Percentiles rank a stretch among this genome's conserved stretches.
Evolutionary conservation across 2,329 filamentous ascomycete species (phyloP).

Genomic region (Fusarium anthophilum): DNA sequence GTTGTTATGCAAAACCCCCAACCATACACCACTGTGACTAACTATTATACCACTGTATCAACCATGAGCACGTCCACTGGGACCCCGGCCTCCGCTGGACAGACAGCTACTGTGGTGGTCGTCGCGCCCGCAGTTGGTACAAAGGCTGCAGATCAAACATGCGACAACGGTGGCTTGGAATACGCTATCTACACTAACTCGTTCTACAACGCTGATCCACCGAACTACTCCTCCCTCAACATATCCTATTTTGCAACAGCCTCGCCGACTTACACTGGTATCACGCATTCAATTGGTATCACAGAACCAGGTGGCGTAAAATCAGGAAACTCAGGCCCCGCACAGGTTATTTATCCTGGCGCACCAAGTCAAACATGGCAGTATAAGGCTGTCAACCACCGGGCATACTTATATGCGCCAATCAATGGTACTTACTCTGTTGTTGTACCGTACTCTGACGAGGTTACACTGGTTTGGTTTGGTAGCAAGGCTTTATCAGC

Average conservation of each 20-base stretch:
- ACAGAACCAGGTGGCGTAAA: background rate
- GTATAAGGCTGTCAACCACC: background rate
- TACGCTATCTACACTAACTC: background rate
- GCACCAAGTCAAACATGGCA: slow-evolving; percentile 2
- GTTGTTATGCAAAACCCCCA: background rate
- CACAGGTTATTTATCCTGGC: background rate
- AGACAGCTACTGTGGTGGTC: background rate
- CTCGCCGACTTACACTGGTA: background rate
- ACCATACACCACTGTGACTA: background rate
- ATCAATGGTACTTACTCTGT: background rate
- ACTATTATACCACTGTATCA: background rate
- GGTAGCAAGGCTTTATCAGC: background rate
- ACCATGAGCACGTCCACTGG: background rate
- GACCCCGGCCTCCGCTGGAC: background rate
- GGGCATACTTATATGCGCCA: background rate
- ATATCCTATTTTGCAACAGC: background rate
- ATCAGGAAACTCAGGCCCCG: background rate
- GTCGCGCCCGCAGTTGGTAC: background rate
- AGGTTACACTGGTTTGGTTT: background rate
- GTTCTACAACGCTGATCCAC: background rate
- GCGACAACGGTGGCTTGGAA: background rate
- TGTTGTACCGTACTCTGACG: background rate
- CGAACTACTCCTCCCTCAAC: background rate
- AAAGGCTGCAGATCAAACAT: background rate
- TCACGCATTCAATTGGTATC: background rate